phyloP scores from a whole-genome alignment of 2,329 filamentous ascomycete species.

The Pestalotiopsis sp. region DNA sequence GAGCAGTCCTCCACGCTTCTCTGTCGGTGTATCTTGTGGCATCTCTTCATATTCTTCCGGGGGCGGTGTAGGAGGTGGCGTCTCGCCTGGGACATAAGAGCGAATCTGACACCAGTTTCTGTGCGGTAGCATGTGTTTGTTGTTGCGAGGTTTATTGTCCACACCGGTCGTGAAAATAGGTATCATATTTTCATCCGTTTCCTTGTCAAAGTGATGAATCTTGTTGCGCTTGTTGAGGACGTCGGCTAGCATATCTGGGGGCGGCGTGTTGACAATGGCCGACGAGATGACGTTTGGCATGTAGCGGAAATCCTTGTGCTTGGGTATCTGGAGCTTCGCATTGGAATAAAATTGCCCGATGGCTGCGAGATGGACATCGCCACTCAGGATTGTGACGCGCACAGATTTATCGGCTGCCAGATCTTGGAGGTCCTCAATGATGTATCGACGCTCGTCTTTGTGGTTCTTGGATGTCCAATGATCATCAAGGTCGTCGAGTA shows the following conservation, averaged over 20 bases:
- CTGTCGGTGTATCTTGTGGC: conserved; percentile 37
- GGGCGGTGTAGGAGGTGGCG: conserved; percentile 69
- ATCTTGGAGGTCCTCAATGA: conserved; percentile 90
- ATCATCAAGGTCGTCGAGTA: conserved; percentile 89
- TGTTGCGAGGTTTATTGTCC: conserved; percentile 86
- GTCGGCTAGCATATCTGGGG: conserved; percentile 84
- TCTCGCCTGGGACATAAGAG: conserved; percentile 76
- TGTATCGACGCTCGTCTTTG: conserved; percentile 82
- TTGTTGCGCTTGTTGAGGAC: conserved; percentile 93
- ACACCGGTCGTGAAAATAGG: conserved; percentile 89
- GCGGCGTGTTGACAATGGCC: conserved; percentile 89
- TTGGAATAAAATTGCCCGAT: conserved; percentile 96
- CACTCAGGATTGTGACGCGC: conserved; percentile 86
- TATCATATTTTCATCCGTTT: conserved; percentile 95
- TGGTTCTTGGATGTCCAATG: conserved; percentile 97
- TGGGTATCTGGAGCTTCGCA: conserved; percentile 73
- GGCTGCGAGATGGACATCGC: conserved; percentile 90
- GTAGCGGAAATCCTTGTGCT: conserved; percentile 91
- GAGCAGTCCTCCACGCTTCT: conserved; percentile 39
- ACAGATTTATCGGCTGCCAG: conserved; percentile 90
- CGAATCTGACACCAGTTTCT: conserved; percentile 96
- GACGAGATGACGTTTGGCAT: conserved; percentile 96
- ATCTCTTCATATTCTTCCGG: conserved; percentile 43
- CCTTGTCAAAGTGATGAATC: conserved; percentile 66
- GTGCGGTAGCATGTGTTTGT: conserved; percentile 83